Percentiles rank a stretch among this genome's conserved stretches.
Evolutionary conservation across 2,329 filamentous ascomycete species (phyloP).

Genomic region (Fusarium chlamydosporum): DNA sequence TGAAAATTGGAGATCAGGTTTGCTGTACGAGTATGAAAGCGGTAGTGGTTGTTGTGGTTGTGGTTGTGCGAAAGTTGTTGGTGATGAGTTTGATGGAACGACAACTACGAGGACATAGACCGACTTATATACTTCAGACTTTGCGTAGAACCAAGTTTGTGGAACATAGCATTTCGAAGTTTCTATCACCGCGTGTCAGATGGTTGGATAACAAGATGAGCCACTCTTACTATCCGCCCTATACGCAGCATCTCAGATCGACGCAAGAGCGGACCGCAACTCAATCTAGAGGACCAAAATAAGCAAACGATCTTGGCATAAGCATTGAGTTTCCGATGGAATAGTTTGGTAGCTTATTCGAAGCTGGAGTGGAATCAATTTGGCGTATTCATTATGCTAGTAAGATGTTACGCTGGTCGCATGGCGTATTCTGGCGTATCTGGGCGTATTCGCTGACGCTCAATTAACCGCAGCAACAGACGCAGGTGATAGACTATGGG

Average conservation of each 20-base stretch:
- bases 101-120: not conserved
- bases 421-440: slow-evolving; percentile 29
- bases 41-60: not conserved
- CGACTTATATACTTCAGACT: slow-evolving; percentile 15
- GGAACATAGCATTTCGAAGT: too few species aligned
- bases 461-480: not conserved
- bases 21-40: not conserved
- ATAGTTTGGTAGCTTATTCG: too few species aligned
- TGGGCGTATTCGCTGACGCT: not conserved
- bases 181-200: not conserved
- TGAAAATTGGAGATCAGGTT: not conserved
- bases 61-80: not conserved
- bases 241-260: not conserved
- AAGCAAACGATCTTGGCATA: slow-evolving; percentile 16
- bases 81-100: not conserved
- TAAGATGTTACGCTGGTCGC: not conserved
- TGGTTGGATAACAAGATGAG: not conserved
- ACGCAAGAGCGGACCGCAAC: not conserved
- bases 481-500: accelerated
- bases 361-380: not conserved
- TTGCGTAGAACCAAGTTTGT: accelerated
- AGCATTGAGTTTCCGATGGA: not conserved
- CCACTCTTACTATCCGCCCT: slow-evolving; percentile 1
- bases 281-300: slow-evolving; percentile 1
- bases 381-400: not conserved